A percentile compares a stretch with the other conserved stretches of the same genome.
Conservation (phyloP, 148 eudicot genomes). For the Oxyria digyna region DNA sequence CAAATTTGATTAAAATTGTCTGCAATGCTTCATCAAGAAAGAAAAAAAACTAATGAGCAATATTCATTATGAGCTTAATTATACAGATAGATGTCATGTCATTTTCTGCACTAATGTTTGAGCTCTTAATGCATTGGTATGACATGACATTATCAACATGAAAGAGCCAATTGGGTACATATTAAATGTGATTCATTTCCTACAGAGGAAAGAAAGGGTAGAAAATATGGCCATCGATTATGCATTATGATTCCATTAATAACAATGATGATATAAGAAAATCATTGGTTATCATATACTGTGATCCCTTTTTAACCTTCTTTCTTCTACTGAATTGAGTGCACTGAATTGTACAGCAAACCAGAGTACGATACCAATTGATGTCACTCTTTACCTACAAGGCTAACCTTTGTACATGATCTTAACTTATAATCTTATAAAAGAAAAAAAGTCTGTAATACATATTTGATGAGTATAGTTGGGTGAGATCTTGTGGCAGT, state of each 20-base stretch:
- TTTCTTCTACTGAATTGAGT: background rate
- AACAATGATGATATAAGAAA: background rate
- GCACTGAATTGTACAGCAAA: background rate
- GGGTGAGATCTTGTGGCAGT: background rate
- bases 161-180: background rate
- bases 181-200: background rate
- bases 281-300: constrained; percentile 1
- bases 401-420: background rate
- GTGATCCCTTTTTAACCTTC: background rate
- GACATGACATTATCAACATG: constrained; percentile 1
- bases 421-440: background rate
- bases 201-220: background rate
- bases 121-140: background rate
- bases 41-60: too few relatives aligned
- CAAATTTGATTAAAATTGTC: background rate
- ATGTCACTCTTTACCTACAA: too few relatives aligned
- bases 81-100: too few relatives aligned
- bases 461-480: too few relatives aligned
- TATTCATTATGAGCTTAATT: too few relatives aligned
- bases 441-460: background rate
- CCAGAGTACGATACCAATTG: too few relatives aligned
- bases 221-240: background rate
- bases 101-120: too few relatives aligned
- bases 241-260: background rate
- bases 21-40: background rate